Evolutionary conservation across 371 early-diverging fungal species (phyloP), one percentile per base, ranked within the genome.

Genomic region (Mucor saturninus): DNA sequence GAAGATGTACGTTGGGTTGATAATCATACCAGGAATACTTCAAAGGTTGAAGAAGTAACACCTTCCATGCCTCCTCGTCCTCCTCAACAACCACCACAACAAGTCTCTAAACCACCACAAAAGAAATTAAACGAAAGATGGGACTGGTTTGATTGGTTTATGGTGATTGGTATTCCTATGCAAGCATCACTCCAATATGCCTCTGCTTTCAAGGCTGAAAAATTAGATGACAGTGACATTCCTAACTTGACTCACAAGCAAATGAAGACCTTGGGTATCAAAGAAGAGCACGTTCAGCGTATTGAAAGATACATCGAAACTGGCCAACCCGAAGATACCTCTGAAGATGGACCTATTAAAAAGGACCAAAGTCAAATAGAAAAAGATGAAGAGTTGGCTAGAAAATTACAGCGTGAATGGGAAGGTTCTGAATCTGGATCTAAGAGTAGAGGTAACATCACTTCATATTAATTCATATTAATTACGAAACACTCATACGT

Each of bases 131-230:
- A 85, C 59, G 72, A 80, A 39, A 88, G 85, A 49, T 95, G 90
- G 74, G 91, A 96, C 66, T 97, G 98, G 98, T 87, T 86, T 56
- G 93, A 93, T 39, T 97, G 91, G 76, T 89, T 97, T 52, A 83
- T 91, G 63, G 80, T 84, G 61, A 86, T 90, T 32, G 91, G 89
- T 6, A 79, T 96, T 61, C 84, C 89, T 14, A 80, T 86, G 31
- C 83, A 86, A 48, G 89, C 89, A 61, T 89, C 94, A 14, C 74
- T 83, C 5, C 85, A 80, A 14, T 95, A 95, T 71, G 93, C 94
- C 0, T 83, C 84, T 10, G 81, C 87, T 31, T 95, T 96, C 81
- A 89, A 91, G 14, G 85, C 84, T 0, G 94, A 96, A 54, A 89
- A 89, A 48, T 75, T 98, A 66, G 96, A 95, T 69, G 83, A 88